These are phyloP conservation scores for Fusarium cyanostomum DNA, from an alignment of 2,329 filamentous ascomycete species.

Conservation along the genomic window DNA sequence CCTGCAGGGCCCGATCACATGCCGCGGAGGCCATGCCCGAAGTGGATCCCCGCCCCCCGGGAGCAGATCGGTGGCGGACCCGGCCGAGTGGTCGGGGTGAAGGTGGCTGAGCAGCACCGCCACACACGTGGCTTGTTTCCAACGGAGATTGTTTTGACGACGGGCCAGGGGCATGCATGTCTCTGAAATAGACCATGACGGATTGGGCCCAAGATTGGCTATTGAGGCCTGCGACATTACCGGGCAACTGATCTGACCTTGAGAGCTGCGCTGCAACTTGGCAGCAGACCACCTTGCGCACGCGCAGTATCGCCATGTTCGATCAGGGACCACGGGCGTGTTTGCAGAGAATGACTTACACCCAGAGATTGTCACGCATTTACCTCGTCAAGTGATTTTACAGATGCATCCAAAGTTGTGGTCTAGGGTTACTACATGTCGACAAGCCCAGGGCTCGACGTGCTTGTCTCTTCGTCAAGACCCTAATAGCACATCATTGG, in stretches of 20 bases:
- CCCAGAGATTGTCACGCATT: not conserved
- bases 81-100: constrained; percentile 35
- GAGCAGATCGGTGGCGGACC: constrained; percentile 30
- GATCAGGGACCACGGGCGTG: constrained; percentile 11
- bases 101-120: constrained; percentile 29
- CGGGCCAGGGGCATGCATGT: constrained; percentile 24
- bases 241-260: constrained; percentile 12
- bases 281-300: constrained; percentile 28
- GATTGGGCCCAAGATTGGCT: constrained; percentile 13
- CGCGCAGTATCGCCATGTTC: constrained; percentile 3
- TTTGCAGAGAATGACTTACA: constrained; percentile 8
- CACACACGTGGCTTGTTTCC: constrained; percentile 37
- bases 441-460: constrained; percentile 21
- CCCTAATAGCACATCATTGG: constrained; percentile 34
- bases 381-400: not conserved
- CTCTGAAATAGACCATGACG: constrained; percentile 25
- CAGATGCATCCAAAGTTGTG: constrained; percentile 21
- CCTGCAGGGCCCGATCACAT: constrained; percentile 38
- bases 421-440: constrained; percentile 28
- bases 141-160: not conserved
- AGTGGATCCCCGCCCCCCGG: constrained; percentile 28
- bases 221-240: constrained; percentile 31
- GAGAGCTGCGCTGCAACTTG: constrained; percentile 23
- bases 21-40: constrained; percentile 34
- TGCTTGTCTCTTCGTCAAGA: constrained; percentile 12